Evolutionary conservation across 2,329 filamentous ascomycete genomes (phyloP), one percentile per base, ranked within the genome.

Genomic region (Cladosporium oxysporum): DNA sequence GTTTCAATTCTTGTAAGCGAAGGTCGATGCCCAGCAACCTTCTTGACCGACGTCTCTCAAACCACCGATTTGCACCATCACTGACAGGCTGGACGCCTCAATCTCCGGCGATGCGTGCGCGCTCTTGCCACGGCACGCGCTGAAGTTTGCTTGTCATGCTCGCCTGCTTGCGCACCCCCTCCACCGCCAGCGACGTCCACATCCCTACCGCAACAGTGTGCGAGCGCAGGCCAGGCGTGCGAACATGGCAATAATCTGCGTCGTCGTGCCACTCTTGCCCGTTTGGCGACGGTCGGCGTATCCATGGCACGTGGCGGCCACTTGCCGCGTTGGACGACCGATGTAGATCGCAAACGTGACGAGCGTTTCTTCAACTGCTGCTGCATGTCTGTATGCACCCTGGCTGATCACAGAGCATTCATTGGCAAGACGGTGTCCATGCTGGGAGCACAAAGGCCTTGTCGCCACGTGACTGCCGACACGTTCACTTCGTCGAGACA

Each of bases 1-100:
- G 50, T 63, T 63, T 57, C 50, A 44, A 63, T 26, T 57, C 31
- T 31, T 63, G 50, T 63, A 63, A 63, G 61, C 61, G 61, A 63
- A 62, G 41, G 41, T 28, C 58, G 41, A 61, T 26, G 58, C 28
- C 58, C 41, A 61, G 49, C 60, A 62, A 62, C 60, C 60, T 50
- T 55, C 41, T 47, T 31, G 52, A 55, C 52, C 18, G 59, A 33
- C 50, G 16, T 47, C 50, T 16, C 35, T 35, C 26, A 57, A 63
- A 63, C 61, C 50, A 47, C 50, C 61, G 61, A 29, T 44, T 55
- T 57, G 47, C 61, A 63, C 61, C 61, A 63, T 31, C 35, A 63
- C 33, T 33, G 33, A 41, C 31, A 41, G 29, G 14, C 61, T 52
- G 57, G 16, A 57, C 49, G 29, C 47, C 33, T 37, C 53, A 47